Evolutionary conservation across 805 yeast species (phyloP), one percentile per base, ranked within the genome.

Genomic region (Ogataea naganishii): DNA sequence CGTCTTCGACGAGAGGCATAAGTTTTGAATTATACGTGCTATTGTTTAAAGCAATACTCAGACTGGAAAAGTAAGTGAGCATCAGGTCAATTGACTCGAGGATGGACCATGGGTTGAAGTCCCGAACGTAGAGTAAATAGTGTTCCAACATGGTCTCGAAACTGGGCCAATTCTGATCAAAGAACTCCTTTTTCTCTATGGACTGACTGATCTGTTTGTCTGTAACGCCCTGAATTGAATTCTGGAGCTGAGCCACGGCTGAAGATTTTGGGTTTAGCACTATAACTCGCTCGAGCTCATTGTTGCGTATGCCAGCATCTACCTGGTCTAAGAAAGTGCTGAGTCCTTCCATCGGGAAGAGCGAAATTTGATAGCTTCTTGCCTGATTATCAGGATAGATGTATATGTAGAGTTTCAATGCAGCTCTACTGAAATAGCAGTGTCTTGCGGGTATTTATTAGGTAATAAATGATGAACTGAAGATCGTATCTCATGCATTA

Each of bases 51-150:
- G 76, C 70, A 7, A 64, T 48, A 3, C 75, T 55, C 19, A 72
- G 40, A 35, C 66, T 66, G 31, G 65, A 69, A 27, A 66, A 50
- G 36, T 56, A 72, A 11, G 49, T 46, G 6, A 73, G 59, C 37
- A 69, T 58, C 25, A 73, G 49, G 46, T 75, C 82, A 36, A 72
- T 72, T 1, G 78, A 70, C 21, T 63, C 64, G 4, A 72, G 43
- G 2, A 60, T 33, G 1, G 80, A 73, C 69, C 71, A 62, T 0
- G 81, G 76, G 39, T 75, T 66, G 27, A 75, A 38, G 41, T 72
- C 73, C 31, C 69, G 54, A 16, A 66, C 52, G 19, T 65, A 55
- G 19, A 49, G 43, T 9, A 75, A 42, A 40, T 68, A 75, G 13
- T 63, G 53, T 1, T 47, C 43, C 0, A 72, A 46, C 8, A 69